Percentiles rank a stretch among this genome's conserved stretches.
These are phyloP conservation scores for Physcomitrellopsis africana DNA, from an alignment of 225 moss, liverwort and hornwort species.

Conservation along the genomic window DNA sequence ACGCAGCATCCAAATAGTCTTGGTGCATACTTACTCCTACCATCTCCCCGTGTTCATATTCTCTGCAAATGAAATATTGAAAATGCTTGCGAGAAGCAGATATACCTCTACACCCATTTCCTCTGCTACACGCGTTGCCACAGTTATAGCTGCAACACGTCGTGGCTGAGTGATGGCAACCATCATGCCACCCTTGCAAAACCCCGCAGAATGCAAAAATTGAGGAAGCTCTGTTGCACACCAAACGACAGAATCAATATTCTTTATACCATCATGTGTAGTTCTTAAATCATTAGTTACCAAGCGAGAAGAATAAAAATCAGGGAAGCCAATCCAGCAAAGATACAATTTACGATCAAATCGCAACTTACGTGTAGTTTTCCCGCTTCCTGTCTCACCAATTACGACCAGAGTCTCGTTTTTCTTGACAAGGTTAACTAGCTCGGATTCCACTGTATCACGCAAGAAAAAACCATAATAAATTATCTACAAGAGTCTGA, in stretches of 20 bases:
- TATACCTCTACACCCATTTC: conserved; percentile 81
- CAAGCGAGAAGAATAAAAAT: not conserved
- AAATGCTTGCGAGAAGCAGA: not conserved
- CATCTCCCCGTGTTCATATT: not conserved
- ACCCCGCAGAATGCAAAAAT: conserved; percentile 84
- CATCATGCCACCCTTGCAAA: conserved; percentile 71
- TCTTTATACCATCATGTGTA: not conserved
- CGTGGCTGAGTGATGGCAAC: conserved; percentile 93
- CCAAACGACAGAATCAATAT: conserved; percentile 4
- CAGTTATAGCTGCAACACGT: conserved; percentile 93
- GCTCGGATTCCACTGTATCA: conserved; percentile 71
- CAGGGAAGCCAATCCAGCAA: not conserved
- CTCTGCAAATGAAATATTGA: not conserved
- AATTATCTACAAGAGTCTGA: not conserved
- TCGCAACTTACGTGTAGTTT: conserved; percentile 86
- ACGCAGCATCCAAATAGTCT: not conserved
- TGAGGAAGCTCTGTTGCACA: conserved; percentile 69
- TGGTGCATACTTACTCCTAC: not conserved
- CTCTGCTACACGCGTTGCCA: conserved; percentile 93
- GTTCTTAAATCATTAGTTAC: not conserved
- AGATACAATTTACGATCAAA: not conserved
- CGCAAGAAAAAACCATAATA: conserved; percentile 1
- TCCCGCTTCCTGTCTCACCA: conserved; percentile 97
- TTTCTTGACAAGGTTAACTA: conserved; percentile 74
- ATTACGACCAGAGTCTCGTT: conserved; percentile 88